Evolutionary conservation across 2,329 filamentous ascomycete species (phyloP).

Genomic region (Lasiodiplodia sp.): DNA sequence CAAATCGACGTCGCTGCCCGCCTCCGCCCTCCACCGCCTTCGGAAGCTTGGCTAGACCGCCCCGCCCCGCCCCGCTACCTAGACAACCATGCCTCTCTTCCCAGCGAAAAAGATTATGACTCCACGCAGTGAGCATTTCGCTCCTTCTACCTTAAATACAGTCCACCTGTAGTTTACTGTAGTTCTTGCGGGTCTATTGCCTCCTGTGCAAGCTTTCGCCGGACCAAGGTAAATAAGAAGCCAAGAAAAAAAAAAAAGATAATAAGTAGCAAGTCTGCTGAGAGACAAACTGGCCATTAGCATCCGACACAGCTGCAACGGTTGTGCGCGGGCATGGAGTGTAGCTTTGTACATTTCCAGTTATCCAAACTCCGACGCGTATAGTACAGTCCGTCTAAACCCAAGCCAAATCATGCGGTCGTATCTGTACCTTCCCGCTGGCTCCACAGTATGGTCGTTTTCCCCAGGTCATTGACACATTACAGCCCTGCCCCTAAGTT

Average conservation of each 20-base stretch:
- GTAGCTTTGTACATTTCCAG: constrained; percentile 4
- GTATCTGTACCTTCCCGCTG: background rate
- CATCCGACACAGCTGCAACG: background rate
- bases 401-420: background rate
- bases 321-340: background rate
- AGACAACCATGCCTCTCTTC: background rate
- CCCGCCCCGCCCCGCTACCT: background rate
- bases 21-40: constrained; percentile 15
- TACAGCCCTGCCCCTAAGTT: background rate
- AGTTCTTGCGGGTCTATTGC: background rate
- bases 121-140: background rate
- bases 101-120: background rate
- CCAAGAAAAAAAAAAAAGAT: background rate
- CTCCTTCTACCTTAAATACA: background rate
- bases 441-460: background rate
- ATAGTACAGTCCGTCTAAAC: constrained; percentile 23
- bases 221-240: background rate
- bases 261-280: background rate
- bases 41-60: background rate
- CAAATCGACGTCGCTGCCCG: constrained; percentile 27
- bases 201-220: background rate
- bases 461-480: constrained; percentile 5
- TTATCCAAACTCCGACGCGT: constrained; percentile 9
- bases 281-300: background rate
- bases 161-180: background rate